Evolutionary conservation across 306 rosid species (phyloP), one percentile per base, ranked within the genome.

Genomic region (Sicyos baderoa): DNA sequence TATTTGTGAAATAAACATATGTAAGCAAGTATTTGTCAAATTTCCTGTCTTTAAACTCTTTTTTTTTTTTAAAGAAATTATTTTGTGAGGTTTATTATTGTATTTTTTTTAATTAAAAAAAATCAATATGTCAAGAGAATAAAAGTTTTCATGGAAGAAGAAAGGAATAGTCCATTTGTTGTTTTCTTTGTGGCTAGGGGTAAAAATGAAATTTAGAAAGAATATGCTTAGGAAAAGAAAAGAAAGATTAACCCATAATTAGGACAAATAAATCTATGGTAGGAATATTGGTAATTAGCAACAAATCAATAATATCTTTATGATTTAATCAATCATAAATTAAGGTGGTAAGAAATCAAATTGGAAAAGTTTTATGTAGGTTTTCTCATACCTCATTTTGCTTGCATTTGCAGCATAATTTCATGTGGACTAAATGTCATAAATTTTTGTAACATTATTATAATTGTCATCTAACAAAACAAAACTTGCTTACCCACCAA

Each of bases 341-440:
- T 62, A 62, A 37, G 15, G 23, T n/a, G 23, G 7, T 61, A 35
- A 15, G 70, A 44, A 64, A 44, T 44, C 37, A 44, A 64, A 44
- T 42, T 19, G 19, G 13, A 44, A 25, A 42, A 64, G 52, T 37
- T 63, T 63, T 6, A 37, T 63, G 69, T 44, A 65, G 54, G 37
- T 45, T 65, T 65, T 65, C 19, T 65, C 35, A 18, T 44, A 44
- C 70, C 70, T 16, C n/a, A 44, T 65, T 42, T 65, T 65, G 70
- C 70, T 65, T 65, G 70, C 70, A 65, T 21, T 44, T 65, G 70
- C 70, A 65, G 70, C 70, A 65, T 45, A 13, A 25, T 25, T 25
- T 25, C 29, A 25, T 25, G 29, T 25, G 3, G 29, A 25, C 29
- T 25, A 25, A 25, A 25, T 25, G 3, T 25, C 3, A 25, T 25